Conservation (phyloP, 768 basidiomycete genomes). For the Tephrocybe sp. region DNA sequence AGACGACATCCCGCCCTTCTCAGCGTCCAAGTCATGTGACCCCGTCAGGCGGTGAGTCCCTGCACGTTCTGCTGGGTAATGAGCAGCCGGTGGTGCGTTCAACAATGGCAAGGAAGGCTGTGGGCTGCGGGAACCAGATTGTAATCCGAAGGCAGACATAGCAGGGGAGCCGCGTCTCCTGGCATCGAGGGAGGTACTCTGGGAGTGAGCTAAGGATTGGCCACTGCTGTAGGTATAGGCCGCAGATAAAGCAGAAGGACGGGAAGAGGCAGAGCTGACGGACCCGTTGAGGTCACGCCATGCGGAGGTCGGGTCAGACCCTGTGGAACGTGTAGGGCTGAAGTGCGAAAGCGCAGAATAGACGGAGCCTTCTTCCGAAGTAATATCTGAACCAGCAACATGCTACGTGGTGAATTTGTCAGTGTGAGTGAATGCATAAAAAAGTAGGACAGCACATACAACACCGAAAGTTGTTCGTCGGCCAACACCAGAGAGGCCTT, state of each 20-base stretch:
- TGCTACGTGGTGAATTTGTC: conserved; percentile 30
- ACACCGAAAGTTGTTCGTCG: conserved; percentile 54
- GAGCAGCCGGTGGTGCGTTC: conserved; percentile 10
- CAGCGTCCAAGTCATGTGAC: conserved; percentile 13
- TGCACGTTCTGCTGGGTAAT: conserved; percentile 20
- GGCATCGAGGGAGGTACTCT: conserved; percentile 56
- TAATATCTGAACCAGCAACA: conserved; percentile 34
- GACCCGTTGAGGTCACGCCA: conserved; percentile 39
- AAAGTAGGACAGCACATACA: conserved; percentile 36
- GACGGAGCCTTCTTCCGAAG: conserved; percentile 65
- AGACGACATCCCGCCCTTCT: conserved; percentile 16
- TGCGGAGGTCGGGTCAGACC: conserved; percentile 48
- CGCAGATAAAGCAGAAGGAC: conserved; percentile 45
- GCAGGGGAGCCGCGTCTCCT: conserved; percentile 44
- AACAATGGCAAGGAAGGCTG: conserved; percentile 13
- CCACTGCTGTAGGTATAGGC: conserved; percentile 31
- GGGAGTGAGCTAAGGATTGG: conserved; percentile 42
- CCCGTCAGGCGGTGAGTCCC: conserved; percentile 15
- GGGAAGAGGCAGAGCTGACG: conserved; percentile 53
- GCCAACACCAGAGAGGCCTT: conserved; percentile 20
- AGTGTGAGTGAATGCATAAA: conserved; percentile 14
- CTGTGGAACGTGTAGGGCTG: conserved; percentile 47
- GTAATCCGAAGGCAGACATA: conserved; percentile 45
- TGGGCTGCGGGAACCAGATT: conserved; percentile 14
- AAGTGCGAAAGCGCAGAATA: conserved; percentile 62